Conservation (phyloP, 2,329 filamentous ascomycete species). For the Blastomyces silverae region DNA sequence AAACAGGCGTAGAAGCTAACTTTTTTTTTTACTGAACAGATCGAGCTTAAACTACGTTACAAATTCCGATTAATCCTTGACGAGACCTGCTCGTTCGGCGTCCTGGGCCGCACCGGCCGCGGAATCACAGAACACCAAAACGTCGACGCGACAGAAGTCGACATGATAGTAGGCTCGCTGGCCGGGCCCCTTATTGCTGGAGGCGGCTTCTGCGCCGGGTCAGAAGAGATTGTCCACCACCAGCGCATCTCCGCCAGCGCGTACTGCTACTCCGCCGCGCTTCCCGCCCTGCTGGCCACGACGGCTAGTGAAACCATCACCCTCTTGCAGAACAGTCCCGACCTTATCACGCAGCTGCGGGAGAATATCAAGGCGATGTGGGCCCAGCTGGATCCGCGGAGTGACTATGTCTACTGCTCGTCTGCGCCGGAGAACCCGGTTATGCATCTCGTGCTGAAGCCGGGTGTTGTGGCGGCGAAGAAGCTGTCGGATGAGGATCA, state of each 20-base stretch:
- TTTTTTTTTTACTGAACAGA: conserved; percentile 40
- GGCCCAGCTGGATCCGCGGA: conserved; percentile 80
- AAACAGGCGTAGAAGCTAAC: not conserved
- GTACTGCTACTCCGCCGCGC: conserved; percentile 91
- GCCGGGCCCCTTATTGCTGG: conserved; percentile 84
- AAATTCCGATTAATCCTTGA: conserved; percentile 97
- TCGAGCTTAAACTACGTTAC: conserved; percentile 91
- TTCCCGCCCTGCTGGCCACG: conserved; percentile 91
- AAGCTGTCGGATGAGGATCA: conserved; percentile 67
- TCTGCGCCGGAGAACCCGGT: conserved; percentile 80
- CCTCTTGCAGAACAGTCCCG: conserved; percentile 78
- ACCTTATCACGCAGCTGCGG: conserved; percentile 68
- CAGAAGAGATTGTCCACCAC: conserved; percentile 86
- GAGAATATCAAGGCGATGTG: conserved; percentile 84
- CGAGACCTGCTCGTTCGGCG: conserved; percentile 95
- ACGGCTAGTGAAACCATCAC: conserved; percentile 87
- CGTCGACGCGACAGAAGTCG: conserved; percentile 83
- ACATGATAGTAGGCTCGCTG: conserved; percentile 95
- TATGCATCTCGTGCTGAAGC: conserved; percentile 75
- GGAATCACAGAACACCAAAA: conserved; percentile 95
- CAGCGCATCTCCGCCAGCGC: conserved; percentile 88
- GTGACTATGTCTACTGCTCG: conserved; percentile 82
- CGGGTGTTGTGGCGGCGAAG: conserved; percentile 67
- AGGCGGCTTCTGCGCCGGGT: conserved; percentile 91
- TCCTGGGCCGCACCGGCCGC: conserved; percentile 82